A percentile compares a stretch with the other conserved stretches of the same genome.
Conservation (phyloP, 78 protist genomes). For the Dictyostelium intermedium region DNA sequence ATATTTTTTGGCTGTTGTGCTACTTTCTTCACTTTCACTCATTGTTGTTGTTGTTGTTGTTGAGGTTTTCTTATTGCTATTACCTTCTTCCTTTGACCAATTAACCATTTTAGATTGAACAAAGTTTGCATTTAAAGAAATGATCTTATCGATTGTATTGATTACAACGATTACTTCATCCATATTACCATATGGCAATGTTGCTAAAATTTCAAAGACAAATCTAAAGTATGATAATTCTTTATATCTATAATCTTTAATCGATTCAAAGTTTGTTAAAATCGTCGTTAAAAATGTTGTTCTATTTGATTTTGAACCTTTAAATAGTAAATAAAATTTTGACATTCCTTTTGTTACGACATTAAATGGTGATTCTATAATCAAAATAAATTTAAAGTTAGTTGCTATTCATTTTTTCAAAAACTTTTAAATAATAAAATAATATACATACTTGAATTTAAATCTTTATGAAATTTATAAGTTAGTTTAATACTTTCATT, state of each 20-base stretch:
- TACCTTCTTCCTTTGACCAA: neutral
- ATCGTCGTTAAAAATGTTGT: constrained; percentile 14
- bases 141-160: constrained; percentile 24
- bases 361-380: constrained; percentile 47
- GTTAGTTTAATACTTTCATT: constrained; percentile 34
- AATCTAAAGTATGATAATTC: constrained; percentile 27
- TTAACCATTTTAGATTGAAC: neutral
- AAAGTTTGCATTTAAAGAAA: constrained; percentile 23
- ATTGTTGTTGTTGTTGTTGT: neutral
- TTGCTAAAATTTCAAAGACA: constrained; percentile 46
- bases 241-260: constrained; percentile 14
- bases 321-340: constrained; percentile 63
- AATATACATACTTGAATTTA: constrained; percentile 43
- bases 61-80: neutral
- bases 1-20: neutral
- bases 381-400: neutral
- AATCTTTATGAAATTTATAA: constrained; percentile 29
- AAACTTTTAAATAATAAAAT: neutral
- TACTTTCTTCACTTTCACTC: neutral
- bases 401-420: too few species aligned
- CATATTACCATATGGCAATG: constrained; percentile 59
- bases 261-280: constrained; percentile 26
- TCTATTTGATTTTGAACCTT: constrained; percentile 21
- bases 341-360: constrained; percentile 40
- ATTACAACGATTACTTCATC: constrained; percentile 53